phyloP scores from a whole-genome alignment of 2,329 filamentous ascomycete species.

The Phialophora macrospora region DNA sequence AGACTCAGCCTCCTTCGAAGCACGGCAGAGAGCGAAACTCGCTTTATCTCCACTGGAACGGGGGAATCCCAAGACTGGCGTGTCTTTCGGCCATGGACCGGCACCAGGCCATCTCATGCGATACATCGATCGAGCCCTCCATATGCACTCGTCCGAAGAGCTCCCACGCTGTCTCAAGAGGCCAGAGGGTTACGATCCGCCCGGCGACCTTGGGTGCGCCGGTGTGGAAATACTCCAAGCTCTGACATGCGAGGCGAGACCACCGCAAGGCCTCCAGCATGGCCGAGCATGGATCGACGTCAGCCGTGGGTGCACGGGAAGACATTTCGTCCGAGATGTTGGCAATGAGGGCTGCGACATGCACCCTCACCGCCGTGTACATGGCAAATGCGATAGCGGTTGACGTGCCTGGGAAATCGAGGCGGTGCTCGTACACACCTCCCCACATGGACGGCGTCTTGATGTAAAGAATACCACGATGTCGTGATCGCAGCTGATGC shows the following conservation, averaged over 20 bases:
- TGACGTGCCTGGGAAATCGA: slow-evolving; percentile 24
- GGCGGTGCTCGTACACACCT: slow-evolving; percentile 20
- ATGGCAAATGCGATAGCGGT: slow-evolving; percentile 27
- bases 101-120: slow-evolving; percentile 31
- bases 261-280: slow-evolving; percentile 30
- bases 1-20: slow-evolving; percentile 1
- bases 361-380: slow-evolving; percentile 33
- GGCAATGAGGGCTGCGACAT: slow-evolving; percentile 27
- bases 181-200: slow-evolving; percentile 30
- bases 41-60: slow-evolving; percentile 28
- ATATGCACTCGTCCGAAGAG: slow-evolving; percentile 19
- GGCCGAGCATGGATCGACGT: slow-evolving; percentile 21
- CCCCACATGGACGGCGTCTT: slow-evolving; percentile 24
- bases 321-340: slow-evolving; percentile 22
- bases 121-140: slow-evolving; percentile 22
- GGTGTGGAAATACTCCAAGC: slow-evolving; percentile 34
- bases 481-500: slow-evolving; percentile 18
- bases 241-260: slow-evolving; percentile 30
- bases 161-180: slow-evolving; percentile 31
- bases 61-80: slow-evolving; percentile 25
- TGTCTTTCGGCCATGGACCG: slow-evolving; percentile 25
- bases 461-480: slow-evolving; percentile 22
- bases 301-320: slow-evolving; percentile 13
- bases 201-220: slow-evolving; percentile 20
- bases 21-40: neutral